Conservation (phyloP, 306 rosid genomes). For the Trifolium dubium region DNA sequence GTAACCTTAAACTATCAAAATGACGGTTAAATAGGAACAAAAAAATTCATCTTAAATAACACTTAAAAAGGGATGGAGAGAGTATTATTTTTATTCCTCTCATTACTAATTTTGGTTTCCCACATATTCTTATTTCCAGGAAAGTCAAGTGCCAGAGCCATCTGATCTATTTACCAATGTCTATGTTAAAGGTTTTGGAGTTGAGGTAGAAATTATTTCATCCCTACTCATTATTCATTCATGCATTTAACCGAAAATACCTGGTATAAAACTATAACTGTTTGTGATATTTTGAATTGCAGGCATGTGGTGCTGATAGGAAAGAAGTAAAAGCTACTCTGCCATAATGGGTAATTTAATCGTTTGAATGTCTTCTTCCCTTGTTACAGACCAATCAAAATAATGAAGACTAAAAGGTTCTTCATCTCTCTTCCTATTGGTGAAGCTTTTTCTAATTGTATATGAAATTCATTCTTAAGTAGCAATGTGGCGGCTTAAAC, state of each 20-base stretch:
- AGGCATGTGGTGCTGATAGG: constrained; percentile 84
- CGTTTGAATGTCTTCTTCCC: constrained; percentile 3
- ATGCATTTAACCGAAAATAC: not conserved
- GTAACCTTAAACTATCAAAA: no score
- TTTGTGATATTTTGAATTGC: constrained; percentile 41
- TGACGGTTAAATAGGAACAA: no score
- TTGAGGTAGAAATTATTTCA: constrained; percentile 62
- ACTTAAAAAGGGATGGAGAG: no score
- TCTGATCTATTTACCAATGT: constrained; percentile 73
- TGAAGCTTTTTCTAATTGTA: constrained; percentile 41
- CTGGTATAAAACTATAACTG: not conserved
- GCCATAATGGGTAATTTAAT: constrained; percentile 48
- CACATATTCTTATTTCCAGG: constrained; percentile 57
- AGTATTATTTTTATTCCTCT: not conserved
- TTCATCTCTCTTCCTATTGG: constrained; percentile 40
- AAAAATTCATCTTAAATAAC: no score
- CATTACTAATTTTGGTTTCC: not conserved
- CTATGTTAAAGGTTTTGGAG: constrained; percentile 68
- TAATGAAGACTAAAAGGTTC: constrained; percentile 52
- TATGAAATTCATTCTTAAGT: constrained; percentile 51
- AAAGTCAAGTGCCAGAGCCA: constrained; percentile 81
- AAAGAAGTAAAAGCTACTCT: constrained; percentile 73
- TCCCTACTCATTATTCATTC: constrained; percentile 13
- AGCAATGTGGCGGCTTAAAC: constrained; percentile 43
- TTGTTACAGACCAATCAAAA: constrained; percentile 33